These are phyloP conservation scores for Leishmania martiniquensis DNA, from an alignment of 208 protist species.

Conservation along the genomic window DNA sequence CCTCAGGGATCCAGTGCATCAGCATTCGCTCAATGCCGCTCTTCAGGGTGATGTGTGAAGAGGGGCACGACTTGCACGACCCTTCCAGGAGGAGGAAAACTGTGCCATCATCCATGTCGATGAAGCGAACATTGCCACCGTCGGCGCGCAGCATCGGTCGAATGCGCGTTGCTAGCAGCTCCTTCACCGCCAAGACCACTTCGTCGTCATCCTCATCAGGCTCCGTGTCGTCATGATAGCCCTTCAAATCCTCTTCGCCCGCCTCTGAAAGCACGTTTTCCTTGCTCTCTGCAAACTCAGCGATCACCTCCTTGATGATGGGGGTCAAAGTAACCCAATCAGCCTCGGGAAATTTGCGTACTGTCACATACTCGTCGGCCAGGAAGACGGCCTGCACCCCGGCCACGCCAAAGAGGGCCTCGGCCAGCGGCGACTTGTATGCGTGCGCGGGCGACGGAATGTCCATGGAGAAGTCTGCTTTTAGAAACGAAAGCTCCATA, in stretches of 20 bases:
- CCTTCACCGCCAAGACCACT: conserved; percentile 93
- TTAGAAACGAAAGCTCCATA: conserved; percentile 86
- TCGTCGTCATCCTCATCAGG: conserved; percentile 89
- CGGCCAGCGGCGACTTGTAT: conserved; percentile 78
- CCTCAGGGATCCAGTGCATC: conserved; percentile 95
- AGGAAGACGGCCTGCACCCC: conserved; percentile 77
- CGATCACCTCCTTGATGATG: conserved; percentile 64
- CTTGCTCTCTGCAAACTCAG: conserved; percentile 74
- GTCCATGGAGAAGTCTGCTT: conserved; percentile 77
- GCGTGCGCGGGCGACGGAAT: conserved; percentile 64
- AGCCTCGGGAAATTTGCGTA: conserved; percentile 51
- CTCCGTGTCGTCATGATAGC: conserved; percentile 90
- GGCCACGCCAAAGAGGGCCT: conserved; percentile 64
- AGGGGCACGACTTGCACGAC: conserved; percentile 90
- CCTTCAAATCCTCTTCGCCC: conserved; percentile 63
- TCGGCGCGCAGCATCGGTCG: conserved; percentile 90
- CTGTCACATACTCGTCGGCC: conserved; percentile 86
- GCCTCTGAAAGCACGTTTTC: conserved; percentile 69
- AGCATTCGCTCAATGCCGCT: conserved; percentile 94
- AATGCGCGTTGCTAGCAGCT: conserved; percentile 89
- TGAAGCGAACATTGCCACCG: conserved; percentile 92
- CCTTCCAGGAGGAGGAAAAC: conserved; percentile 92
- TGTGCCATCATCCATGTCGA: conserved; percentile 91
- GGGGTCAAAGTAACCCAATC: conserved; percentile 66
- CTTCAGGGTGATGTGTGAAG: conserved; percentile 89